phyloP scores from a whole-genome alignment of 495 filamentous ascomycete genomes.

The Alectoria sarmentosa region DNA sequence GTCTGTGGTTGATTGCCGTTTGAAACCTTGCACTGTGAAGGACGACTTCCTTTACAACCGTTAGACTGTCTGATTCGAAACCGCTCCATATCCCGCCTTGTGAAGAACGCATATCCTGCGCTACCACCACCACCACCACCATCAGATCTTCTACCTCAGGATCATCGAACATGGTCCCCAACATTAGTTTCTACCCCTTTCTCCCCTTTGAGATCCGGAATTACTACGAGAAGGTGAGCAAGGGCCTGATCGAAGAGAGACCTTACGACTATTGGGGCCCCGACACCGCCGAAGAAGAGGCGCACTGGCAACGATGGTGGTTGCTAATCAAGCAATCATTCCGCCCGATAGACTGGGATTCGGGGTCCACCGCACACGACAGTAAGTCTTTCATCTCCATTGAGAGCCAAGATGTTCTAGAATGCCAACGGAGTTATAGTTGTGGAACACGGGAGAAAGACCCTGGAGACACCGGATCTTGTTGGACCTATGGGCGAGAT shows the following conservation, averaged over 20 bases:
- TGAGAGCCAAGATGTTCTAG: background rate
- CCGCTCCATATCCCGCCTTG: background rate
- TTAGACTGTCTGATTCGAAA: background rate
- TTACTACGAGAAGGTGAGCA: background rate
- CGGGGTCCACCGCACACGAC: background rate
- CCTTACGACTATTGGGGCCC: background rate
- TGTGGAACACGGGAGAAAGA: background rate
- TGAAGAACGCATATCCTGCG: background rate
- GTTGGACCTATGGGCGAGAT: background rate
- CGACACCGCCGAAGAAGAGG: background rate
- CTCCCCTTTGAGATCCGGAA: background rate
- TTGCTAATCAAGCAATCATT: background rate
- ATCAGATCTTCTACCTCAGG: background rate
- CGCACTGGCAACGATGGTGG: background rate
- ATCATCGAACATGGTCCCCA: background rate
- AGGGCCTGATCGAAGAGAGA: background rate
- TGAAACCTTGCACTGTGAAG: background rate
- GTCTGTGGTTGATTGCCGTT: background rate
- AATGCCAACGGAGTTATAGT: background rate
- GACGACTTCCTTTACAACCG: background rate
- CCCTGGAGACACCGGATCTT: background rate
- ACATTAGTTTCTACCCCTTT: background rate
- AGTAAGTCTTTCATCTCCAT: background rate
- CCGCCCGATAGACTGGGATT: background rate
- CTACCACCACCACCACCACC: background rate